Conservation (phyloP, 495 filamentous ascomycete genomes). For the Penicillium turbatum region DNA sequence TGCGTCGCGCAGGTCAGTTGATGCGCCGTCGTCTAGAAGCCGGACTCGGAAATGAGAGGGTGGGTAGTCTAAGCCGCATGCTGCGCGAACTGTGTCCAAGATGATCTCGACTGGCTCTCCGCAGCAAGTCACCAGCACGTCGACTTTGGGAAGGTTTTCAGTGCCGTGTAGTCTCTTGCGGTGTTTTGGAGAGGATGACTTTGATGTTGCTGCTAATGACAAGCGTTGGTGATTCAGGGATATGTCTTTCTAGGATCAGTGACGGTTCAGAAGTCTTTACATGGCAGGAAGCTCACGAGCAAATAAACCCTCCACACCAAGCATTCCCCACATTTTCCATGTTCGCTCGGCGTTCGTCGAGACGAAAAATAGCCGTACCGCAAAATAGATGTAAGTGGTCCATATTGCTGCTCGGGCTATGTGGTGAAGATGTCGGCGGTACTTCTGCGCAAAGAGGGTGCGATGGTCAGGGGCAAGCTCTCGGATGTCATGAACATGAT, state of each 20-base stretch:
- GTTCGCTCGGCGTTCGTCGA: conserved; percentile 7
- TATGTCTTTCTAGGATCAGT: conserved; percentile 12
- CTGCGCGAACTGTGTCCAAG: conserved; percentile 48
- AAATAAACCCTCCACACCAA: conserved; percentile 27
- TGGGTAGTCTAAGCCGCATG: conserved; percentile 48
- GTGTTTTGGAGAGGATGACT: neutral
- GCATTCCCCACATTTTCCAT: conserved; percentile 34
- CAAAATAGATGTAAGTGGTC: conserved; percentile 23
- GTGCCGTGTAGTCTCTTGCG: conserved; percentile 23
- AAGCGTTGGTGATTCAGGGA: conserved; percentile 27
- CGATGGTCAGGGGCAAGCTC: conserved; percentile 24
- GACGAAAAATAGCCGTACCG: conserved; percentile 16
- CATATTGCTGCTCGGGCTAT: conserved; percentile 23
- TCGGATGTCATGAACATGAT: conserved; percentile 16
- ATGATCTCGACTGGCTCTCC: conserved; percentile 48
- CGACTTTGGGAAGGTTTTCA: conserved; percentile 36
- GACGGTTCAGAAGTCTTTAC: neutral
- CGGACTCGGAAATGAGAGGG: conserved; percentile 41
- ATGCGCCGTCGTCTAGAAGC: conserved; percentile 48
- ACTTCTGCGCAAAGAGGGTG: conserved; percentile 12
- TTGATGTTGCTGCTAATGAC: conserved; percentile 18
- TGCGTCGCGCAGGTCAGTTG: conserved; percentile 28
- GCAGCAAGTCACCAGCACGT: conserved; percentile 48
- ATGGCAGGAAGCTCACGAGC: conserved; percentile 16
- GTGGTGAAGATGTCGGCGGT: conserved; percentile 21